Conservation (phyloP, 495 filamentous ascomycete species). For the Cenococcum geophilum region DNA sequence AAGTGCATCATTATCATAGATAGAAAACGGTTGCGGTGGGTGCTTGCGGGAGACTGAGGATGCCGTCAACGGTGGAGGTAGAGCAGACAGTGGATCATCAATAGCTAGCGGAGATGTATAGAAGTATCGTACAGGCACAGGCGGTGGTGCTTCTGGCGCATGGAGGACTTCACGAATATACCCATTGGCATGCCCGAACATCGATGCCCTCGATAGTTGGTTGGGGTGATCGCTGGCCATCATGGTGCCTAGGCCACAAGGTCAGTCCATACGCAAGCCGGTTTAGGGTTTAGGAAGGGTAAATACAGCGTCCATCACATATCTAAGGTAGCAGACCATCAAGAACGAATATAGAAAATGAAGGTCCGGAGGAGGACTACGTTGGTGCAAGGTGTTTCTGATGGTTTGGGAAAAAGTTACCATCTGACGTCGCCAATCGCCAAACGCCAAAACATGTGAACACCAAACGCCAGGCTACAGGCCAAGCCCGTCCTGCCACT, state of each 20-base stretch:
- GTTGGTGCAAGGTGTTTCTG: constrained; percentile 1
- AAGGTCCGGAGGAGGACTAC: not conserved
- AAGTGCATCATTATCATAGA: constrained; percentile 39
- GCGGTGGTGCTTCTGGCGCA: constrained; percentile 34
- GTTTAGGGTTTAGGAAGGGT: not conserved
- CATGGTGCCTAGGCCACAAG: not conserved
- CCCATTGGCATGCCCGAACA: constrained; percentile 24
- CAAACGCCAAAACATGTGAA: constrained; percentile 24
- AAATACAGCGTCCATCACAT: not conserved
- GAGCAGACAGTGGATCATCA: constrained; percentile 42
- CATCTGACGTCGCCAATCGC: constrained; percentile 23
- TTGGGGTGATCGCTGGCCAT: constrained; percentile 6
- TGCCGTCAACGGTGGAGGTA: constrained; percentile 35
- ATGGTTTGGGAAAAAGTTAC: constrained; percentile 1
- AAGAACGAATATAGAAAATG: not conserved
- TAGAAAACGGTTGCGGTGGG: constrained; percentile 40
- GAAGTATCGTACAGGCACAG: constrained; percentile 39
- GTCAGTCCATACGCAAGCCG: constrained; percentile 6
- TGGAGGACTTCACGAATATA: constrained; percentile 38
- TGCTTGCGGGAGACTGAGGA: constrained; percentile 24
- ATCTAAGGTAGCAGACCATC: not conserved
- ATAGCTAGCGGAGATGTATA: constrained; percentile 39
- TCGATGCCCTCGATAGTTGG: constrained; percentile 19
- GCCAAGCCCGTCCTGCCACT: too few species aligned
- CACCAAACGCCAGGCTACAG: not conserved